Percentiles rank a stretch among this genome's conserved stretches.
phyloP scores from a whole-genome alignment of 2,329 filamentous ascomycete genomes.

The Aspergillus melleus region DNA sequence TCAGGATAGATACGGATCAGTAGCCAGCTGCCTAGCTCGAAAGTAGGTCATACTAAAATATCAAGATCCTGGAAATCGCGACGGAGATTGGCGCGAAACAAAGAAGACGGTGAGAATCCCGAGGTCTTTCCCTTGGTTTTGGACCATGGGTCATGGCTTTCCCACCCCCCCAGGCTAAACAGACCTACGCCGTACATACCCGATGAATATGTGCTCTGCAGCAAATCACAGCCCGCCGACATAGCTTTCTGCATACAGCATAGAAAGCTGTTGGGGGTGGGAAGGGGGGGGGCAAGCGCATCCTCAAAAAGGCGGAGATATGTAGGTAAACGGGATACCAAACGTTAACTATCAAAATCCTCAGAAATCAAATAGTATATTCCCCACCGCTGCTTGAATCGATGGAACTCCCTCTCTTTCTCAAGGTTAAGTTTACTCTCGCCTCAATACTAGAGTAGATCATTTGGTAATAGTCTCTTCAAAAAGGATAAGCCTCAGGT shows the following conservation, averaged over 20 bases:
- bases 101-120: conserved; percentile 19
- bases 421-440: background rate
- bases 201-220: background rate
- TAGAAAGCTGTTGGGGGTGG: background rate
- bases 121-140: background rate
- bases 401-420: background rate
- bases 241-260: background rate
- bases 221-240: background rate
- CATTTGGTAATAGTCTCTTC: too few relatives aligned
- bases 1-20: background rate
- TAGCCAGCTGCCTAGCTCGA: background rate
- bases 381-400: background rate
- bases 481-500: too few relatives aligned
- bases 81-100: background rate
- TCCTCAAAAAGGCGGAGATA: background rate
- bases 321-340: background rate
- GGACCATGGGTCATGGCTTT: background rate
- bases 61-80: background rate
- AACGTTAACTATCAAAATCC: background rate
- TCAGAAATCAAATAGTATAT: background rate
- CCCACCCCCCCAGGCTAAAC: background rate
- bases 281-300: background rate
- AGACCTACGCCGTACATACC: background rate
- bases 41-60: background rate
- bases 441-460: too few relatives aligned